Conservation (phyloP, 208 protist genomes). For the Wallacemonas sp. region DNA sequence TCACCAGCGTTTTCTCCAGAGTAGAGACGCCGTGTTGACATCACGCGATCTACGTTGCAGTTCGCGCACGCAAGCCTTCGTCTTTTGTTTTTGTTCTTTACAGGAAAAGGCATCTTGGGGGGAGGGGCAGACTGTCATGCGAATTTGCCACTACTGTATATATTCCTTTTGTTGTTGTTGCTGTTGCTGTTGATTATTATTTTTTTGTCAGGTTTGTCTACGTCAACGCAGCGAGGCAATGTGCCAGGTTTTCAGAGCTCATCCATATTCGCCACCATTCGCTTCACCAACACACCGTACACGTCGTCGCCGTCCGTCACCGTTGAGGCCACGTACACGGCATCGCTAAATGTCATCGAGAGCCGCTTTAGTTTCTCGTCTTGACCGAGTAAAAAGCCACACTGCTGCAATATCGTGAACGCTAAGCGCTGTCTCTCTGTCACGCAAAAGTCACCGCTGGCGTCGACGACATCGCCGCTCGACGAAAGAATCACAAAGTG, state of each 20-base stretch:
- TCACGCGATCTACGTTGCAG: no score
- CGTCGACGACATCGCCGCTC: constrained; percentile 65
- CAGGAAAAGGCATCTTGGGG: no score
- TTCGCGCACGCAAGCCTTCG: no score
- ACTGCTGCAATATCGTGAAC: constrained; percentile 75
- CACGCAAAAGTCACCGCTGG: constrained; percentile 75
- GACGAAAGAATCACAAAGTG: constrained; percentile 81
- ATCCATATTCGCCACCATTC: constrained; percentile 24
- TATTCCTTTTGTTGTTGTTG: no score
- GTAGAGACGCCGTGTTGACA: no score
- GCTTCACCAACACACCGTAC: constrained; percentile 76
- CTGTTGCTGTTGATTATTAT: no score
- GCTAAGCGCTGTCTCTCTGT: constrained; percentile 68
- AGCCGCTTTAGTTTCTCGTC: constrained; percentile 70
- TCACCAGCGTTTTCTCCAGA: no score
- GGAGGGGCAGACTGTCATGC: no score
- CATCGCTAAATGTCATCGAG: constrained; percentile 77
- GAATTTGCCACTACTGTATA: no score
- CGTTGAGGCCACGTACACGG: constrained; percentile 76
- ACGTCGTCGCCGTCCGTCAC: constrained; percentile 36
- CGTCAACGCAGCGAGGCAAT: background rate
- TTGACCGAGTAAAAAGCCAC: constrained; percentile 35
- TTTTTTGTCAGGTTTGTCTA: no score
- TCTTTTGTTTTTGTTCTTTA: no score
- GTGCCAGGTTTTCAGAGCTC: constrained; percentile 8